Evolutionary conservation across 2,329 filamentous ascomycete species (phyloP).

Genomic region (Aspergillus fischeri): DNA sequence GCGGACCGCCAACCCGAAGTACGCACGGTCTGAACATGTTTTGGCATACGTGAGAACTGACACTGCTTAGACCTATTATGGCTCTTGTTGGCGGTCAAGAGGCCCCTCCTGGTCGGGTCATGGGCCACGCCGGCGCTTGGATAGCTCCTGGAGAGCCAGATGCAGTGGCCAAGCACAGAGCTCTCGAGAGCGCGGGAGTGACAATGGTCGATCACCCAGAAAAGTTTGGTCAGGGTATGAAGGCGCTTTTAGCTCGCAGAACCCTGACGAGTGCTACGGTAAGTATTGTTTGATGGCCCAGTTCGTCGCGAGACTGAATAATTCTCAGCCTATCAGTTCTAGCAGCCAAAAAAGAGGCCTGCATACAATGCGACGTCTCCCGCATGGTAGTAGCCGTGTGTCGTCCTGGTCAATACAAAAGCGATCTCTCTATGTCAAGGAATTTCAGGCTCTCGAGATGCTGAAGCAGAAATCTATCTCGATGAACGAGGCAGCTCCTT

Average conservation of each 20-base stretch:
- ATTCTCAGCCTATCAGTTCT: constrained; percentile 14
- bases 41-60: constrained; percentile 13
- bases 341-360: constrained; percentile 46
- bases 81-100: constrained; percentile 65
- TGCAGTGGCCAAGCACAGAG: constrained; percentile 61
- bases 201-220: constrained; percentile 72
- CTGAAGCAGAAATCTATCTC: constrained; percentile 50
- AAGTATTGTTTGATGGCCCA: constrained; percentile 1
- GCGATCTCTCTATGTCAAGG: constrained; percentile 54
- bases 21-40: constrained; percentile 22
- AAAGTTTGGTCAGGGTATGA: constrained; percentile 67
- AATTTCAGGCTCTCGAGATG: constrained; percentile 52
- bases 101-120: constrained; percentile 61
- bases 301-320: not conserved
- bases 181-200: constrained; percentile 62
- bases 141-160: constrained; percentile 61
- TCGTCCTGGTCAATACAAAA: constrained; percentile 31
- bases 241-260: constrained; percentile 50
- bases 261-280: constrained; percentile 27
- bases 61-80: constrained; percentile 59
- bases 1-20: constrained; percentile 60
- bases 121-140: constrained; percentile 79
- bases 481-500: constrained; percentile 35
- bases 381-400: constrained; percentile 1
- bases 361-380: constrained; percentile 44